Evolutionary conservation across 2,329 filamentous ascomycete genomes (phyloP).

Genomic region (Colletotrichum cordylinicola): DNA sequence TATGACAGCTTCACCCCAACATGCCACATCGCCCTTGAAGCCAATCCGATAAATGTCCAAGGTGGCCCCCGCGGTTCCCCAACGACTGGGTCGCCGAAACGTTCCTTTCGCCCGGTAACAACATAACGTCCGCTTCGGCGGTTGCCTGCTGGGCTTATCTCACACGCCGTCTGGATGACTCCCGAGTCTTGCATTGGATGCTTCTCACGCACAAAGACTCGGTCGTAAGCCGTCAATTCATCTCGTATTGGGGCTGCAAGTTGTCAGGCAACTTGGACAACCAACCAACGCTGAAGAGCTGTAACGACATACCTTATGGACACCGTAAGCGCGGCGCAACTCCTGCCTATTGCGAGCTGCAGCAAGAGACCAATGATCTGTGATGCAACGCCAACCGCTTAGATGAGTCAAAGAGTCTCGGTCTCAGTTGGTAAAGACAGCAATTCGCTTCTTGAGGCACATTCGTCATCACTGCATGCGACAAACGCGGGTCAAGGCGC

Average conservation of each 20-base stretch:
- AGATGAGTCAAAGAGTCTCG: neutral
- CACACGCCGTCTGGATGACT: neutral
- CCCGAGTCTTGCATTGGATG: neutral
- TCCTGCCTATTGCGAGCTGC: neutral
- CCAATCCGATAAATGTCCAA: neutral
- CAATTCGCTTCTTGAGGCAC: neutral
- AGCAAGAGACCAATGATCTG: neutral
- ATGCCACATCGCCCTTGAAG: slow-evolving; percentile 1
- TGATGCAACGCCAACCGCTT: neutral
- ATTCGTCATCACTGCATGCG: neutral
- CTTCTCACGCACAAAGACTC: neutral
- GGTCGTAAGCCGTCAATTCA: neutral
- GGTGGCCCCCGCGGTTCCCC: neutral
- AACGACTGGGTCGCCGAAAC: neutral
- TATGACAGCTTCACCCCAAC: neutral
- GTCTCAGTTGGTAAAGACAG: neutral
- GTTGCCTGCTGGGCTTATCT: neutral
- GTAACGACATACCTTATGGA: neutral
- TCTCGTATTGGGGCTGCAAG: neutral
- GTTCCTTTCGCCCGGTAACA: neutral
- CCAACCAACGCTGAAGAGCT: neutral
- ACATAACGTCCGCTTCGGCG: neutral
- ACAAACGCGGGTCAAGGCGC: neutral
- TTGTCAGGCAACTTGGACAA: neutral
- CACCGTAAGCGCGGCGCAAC: neutral